phyloP scores from a whole-genome alignment of 2,329 filamentous ascomycete genomes.

The Hymenotorrendiella dingleyae region DNA sequence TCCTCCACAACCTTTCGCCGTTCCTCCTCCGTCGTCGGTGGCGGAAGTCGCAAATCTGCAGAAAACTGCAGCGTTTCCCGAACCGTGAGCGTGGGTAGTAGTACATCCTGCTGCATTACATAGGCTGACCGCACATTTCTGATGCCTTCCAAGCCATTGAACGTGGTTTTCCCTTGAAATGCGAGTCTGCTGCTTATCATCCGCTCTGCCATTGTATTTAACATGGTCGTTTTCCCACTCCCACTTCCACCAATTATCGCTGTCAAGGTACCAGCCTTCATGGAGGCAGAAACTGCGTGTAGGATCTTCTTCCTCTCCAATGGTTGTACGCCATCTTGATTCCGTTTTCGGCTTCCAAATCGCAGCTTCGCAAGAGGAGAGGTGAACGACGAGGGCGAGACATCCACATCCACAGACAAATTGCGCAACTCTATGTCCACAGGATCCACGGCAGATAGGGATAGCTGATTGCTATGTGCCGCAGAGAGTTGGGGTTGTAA shows the following conservation, averaged over 20 bases:
- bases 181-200: conserved; percentile 48
- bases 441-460: conserved; percentile 44
- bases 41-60: conserved; percentile 63
- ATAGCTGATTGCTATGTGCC: conserved; percentile 25
- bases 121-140: conserved; percentile 57
- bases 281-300: conserved; percentile 55
- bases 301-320: conserved; percentile 47
- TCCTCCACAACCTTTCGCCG: conserved; percentile 63
- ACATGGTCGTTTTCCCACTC: conserved; percentile 64
- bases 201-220: conserved; percentile 67
- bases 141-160: conserved; percentile 53
- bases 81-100: conserved; percentile 68
- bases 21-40: conserved; percentile 53
- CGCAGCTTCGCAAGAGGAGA: conserved; percentile 36
- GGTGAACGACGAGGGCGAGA: conserved; percentile 52
- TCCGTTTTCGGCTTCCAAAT: conserved; percentile 22
- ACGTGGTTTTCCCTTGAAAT: conserved; percentile 50
- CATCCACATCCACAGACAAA: conserved; percentile 49
- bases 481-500: conserved; percentile 11
- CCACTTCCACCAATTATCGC: conserved; percentile 72
- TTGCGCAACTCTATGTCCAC: conserved; percentile 49
- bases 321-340: conserved; percentile 30
- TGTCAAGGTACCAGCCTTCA: conserved; percentile 61
- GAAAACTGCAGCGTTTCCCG: conserved; percentile 70
- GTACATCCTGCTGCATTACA: conserved; percentile 71